These are phyloP conservation scores for Haematococcus lacustris DNA, from an alignment of 139 green algal genomes.

Conservation along the genomic window DNA sequence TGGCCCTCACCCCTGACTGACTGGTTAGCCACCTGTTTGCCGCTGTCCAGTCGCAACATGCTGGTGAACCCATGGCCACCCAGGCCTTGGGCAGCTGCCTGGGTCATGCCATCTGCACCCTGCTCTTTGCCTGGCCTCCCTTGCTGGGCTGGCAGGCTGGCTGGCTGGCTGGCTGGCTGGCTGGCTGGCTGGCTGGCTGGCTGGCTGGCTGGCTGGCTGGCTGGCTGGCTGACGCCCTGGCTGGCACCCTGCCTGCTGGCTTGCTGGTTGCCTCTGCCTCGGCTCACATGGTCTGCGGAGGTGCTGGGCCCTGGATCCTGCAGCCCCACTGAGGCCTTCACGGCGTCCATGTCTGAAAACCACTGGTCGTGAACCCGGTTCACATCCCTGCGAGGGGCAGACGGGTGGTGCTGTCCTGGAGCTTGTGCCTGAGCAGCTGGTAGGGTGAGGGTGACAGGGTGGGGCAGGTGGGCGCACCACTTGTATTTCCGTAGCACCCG, in stretches of 20 bases:
- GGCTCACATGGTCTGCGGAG: background rate
- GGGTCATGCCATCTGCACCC: background rate
- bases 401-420: background rate
- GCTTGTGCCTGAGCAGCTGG: background rate
- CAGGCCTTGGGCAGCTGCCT: background rate
- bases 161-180: too few species aligned
- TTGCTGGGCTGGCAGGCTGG: too few species aligned
- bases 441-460: background rate
- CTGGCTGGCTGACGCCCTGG: too few species aligned
- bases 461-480: conserved; percentile 38
- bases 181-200: too few species aligned
- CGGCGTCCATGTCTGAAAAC: conserved; percentile 73
- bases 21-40: background rate
- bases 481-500: conserved; percentile 68
- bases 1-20: background rate
- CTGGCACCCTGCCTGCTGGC: background rate
- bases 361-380: conserved; percentile 80
- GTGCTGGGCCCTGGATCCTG: background rate
- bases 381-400: conserved; percentile 50
- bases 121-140: too few species aligned
- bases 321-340: conserved; percentile 65
- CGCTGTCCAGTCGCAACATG: background rate
- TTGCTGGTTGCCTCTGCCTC: background rate
- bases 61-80: background rate
- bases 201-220: too few species aligned